Conservation (phyloP, 2,329 filamentous ascomycete species). For the Colletotrichum destructivum region DNA sequence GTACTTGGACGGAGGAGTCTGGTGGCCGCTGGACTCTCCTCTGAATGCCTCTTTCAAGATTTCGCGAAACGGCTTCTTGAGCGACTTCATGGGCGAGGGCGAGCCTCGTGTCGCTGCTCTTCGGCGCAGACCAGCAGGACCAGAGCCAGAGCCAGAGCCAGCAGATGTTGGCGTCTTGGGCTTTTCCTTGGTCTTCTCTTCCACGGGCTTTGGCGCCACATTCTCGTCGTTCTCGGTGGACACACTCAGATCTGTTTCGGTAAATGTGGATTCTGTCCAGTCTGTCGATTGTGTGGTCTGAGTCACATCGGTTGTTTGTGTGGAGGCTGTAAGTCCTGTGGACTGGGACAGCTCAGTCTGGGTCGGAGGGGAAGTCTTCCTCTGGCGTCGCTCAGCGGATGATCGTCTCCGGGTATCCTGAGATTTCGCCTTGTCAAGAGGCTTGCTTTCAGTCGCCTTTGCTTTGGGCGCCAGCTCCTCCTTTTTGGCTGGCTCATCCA, state of each 20-base stretch:
- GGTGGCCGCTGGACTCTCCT: constrained; percentile 69
- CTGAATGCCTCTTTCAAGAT: constrained; percentile 74
- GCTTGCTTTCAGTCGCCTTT: constrained; percentile 54
- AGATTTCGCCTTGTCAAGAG: constrained; percentile 34
- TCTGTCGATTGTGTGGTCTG: constrained; percentile 39
- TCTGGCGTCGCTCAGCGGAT: constrained; percentile 46
- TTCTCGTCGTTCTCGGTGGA: constrained; percentile 41
- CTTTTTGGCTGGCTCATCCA: constrained; percentile 57
- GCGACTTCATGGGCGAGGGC: constrained; percentile 64
- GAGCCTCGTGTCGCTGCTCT: constrained; percentile 68
- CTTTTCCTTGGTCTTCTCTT: constrained; percentile 42
- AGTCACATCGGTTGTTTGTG: constrained; percentile 34
- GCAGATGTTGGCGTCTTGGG: constrained; percentile 53
- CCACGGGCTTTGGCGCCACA: constrained; percentile 22
- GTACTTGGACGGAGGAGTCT: constrained; percentile 62
- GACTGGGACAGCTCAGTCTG: constrained; percentile 46
- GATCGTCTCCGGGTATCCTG: constrained; percentile 46
- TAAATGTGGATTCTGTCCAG: constrained; percentile 35
- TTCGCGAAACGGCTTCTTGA: constrained; percentile 70
- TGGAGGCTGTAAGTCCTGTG: constrained; percentile 33
- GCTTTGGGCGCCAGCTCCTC: constrained; percentile 47
- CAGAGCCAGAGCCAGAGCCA: constrained; percentile 56
- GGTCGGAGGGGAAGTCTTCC: constrained; percentile 44
- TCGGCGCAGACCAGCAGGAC: constrained; percentile 63
- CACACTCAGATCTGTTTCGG: constrained; percentile 29